A percentile compares a stretch with the other conserved stretches of the same genome.
These are phyloP conservation scores for Calonectria hongkongensis DNA, from an alignment of 2,329 filamentous ascomycete species.

Conservation along the genomic window DNA sequence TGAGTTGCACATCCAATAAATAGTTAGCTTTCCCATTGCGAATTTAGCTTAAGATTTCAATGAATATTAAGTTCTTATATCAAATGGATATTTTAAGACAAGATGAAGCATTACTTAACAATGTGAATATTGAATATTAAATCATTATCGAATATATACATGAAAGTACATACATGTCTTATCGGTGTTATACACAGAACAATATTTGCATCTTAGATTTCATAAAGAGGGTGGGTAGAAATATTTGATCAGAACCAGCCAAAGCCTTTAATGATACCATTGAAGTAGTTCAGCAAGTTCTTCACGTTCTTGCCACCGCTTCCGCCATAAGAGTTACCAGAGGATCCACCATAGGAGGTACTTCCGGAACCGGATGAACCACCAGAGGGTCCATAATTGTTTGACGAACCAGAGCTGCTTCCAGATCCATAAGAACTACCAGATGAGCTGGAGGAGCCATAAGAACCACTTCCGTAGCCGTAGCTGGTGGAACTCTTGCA, in stretches of 20 bases:
- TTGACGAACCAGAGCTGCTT: neutral
- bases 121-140: no score
- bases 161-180: neutral
- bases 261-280: neutral
- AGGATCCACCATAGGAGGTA: neutral
- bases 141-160: neutral
- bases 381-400: neutral
- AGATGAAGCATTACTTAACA: no score
- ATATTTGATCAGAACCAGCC: neutral
- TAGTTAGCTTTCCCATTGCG: no score
- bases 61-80: no score
- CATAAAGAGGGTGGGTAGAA: neutral
- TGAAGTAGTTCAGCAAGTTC: neutral
- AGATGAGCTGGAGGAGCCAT: neutral
- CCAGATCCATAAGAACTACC: neutral
- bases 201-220: neutral
- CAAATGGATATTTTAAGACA: no score
- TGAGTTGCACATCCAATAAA: no score
- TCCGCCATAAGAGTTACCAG: neutral
- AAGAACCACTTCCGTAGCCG: neutral
- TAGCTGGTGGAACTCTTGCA: neutral
- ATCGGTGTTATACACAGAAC: neutral
- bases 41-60: no score
- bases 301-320: neutral
- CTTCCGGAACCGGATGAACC: neutral